A percentile compares a stretch with the other conserved stretches of the same genome.
These are phyloP conservation scores for Hypoxylon crocopeplum DNA, from an alignment of 495 filamentous ascomycete genomes.

Conservation along the genomic window DNA sequence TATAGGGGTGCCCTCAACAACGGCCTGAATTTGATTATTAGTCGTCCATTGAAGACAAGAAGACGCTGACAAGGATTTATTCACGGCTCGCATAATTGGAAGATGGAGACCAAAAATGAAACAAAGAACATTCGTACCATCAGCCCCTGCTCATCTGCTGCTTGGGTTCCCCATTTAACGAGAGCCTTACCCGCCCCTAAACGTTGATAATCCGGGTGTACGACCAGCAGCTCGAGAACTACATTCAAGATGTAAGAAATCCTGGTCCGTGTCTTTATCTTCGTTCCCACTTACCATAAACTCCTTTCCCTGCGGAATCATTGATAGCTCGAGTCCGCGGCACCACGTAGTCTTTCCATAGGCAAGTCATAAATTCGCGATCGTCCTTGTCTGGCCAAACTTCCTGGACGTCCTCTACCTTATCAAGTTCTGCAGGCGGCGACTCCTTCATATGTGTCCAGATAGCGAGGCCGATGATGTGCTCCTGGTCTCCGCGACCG, in stretches of 20 bases:
- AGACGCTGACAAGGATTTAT: no score
- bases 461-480: conserved; percentile 31
- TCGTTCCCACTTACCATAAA: conserved; percentile 21
- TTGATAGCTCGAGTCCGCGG: conserved; percentile 22
- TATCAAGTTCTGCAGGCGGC: conserved; percentile 22
- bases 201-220: conserved; percentile 55
- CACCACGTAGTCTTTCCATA: conserved; percentile 33
- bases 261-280: background rate
- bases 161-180: conserved; percentile 56
- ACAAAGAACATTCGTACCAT: no score
- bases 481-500: background rate
- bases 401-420: conserved; percentile 30
- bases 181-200: conserved; percentile 59
- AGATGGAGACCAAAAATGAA: no score
- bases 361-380: conserved; percentile 29
- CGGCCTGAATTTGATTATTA: conserved; percentile 12
- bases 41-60: background rate
- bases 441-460: conserved; percentile 36
- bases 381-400: conserved; percentile 33
- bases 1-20: conserved; percentile 36
- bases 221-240: conserved; percentile 58
- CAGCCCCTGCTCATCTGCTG: conserved; percentile 46
- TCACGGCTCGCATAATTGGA: no score
- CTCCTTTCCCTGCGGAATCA: conserved; percentile 15
- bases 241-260: background rate